Base-by-base conservation (phyloP, 2,329 filamentous ascomycete genomes). In the Rachicladosporium sp. region DNA sequence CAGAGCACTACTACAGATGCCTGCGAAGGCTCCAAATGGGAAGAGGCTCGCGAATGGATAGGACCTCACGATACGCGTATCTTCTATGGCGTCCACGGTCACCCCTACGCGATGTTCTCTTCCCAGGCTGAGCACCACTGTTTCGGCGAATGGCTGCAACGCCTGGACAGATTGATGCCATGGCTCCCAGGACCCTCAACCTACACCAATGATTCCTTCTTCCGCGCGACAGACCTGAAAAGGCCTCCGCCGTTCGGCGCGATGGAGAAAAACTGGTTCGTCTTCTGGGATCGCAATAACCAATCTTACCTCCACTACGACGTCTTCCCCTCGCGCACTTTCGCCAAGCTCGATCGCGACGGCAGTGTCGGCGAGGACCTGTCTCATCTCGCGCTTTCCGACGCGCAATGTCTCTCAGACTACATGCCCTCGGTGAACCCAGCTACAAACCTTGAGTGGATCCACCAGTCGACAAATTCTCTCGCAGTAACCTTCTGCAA, bases 231-330 rank as follows among this genome's bases (percentile, higher is more conserved):
- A 1, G 74, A 78, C 45, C 52, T 78, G 2, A 66, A 69, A 31
- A 60, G 73, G 0, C 73, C 71, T 0, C 42, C 48, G 2, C 65
- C 69, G 0, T 69, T 59, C 48, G 50, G 52, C 2, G 29, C 48
- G 0, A 49, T 77, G 19, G 74, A 79, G 56, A 78, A 78, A 65
- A 78, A 79, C 49, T 79, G 66, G 62, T 78, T 78, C 46, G 43
- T 73, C 2, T 78, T 78, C 57, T 78, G 74, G 74, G 73, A 76
- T 44, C 42, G 43, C 0, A 42, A 58, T 0, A 65, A 63, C 4
- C 51, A 62, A 11, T 55, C 65, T 36, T 74, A 74, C 50, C 60
- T 64, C 1, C 73, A 78, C 50, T 67, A 75, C 51, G 71, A 76
- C 45, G 50, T 75, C 2, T 47, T 51, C 1, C 73, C 73, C 0